These are phyloP conservation scores for Picochlorum sp. DNA, from an alignment of 139 green algal genomes.

Conservation along the genomic window DNA sequence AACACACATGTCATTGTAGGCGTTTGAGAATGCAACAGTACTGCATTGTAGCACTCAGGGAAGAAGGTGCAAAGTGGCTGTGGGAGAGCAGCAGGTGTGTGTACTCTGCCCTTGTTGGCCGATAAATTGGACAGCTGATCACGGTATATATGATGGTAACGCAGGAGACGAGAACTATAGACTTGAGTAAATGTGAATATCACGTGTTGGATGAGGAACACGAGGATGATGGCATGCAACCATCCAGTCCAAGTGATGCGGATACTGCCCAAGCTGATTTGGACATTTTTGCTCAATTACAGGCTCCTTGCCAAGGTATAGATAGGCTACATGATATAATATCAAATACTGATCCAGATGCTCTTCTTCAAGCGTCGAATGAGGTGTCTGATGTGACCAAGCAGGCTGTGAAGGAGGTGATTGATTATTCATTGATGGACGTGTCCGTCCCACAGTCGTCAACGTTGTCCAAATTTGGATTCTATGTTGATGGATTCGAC, in stretches of 20 bases:
- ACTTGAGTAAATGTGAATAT: conserved; percentile 4
- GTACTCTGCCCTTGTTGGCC: too few relatives aligned
- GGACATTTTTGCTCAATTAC: too few relatives aligned
- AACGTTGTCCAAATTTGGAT: conserved; percentile 1
- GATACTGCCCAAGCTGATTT: too few relatives aligned
- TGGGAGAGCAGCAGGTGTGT: too few relatives aligned
- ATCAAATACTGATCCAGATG: conserved; percentile 22
- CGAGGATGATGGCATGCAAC: too few relatives aligned
- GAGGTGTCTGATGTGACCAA: conserved; percentile 40
- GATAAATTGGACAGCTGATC: too few relatives aligned
- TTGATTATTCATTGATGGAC: conserved; percentile 16
- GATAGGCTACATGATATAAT: too few relatives aligned
- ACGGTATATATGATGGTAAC: too few relatives aligned
- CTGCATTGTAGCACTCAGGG: background rate
- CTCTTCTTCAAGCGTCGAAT: conserved; percentile 48
- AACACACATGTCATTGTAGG: too few relatives aligned
- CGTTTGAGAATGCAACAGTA: too few relatives aligned
- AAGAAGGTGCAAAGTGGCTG: background rate
- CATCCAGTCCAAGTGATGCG: too few relatives aligned
- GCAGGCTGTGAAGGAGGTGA: conserved; percentile 38
- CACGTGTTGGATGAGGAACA: background rate
- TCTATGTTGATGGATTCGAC: conserved; percentile 57
- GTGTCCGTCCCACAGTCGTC: background rate
- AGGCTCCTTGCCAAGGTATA: too few relatives aligned
- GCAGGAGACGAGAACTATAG: background rate